Evolutionary conservation across 139 green algal species (phyloP).

Genomic region (Asterochloris erici): DNA sequence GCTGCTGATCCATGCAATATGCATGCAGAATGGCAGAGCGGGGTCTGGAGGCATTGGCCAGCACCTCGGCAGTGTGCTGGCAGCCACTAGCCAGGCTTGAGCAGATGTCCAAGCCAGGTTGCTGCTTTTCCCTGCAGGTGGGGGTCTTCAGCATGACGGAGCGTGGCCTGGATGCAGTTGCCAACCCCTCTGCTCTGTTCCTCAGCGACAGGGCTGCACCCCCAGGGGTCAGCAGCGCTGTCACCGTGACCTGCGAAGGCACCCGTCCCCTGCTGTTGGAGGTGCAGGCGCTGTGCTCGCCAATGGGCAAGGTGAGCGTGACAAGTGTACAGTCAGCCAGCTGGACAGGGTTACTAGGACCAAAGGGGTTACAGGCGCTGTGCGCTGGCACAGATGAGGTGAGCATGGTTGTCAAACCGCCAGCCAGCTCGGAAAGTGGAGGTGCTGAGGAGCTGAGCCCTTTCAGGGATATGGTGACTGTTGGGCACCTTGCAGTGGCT

Average conservation of each 20-base stretch:
- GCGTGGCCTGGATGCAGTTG: slow-evolving; percentile 54
- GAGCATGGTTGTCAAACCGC: too few species aligned
- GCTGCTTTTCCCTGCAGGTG: slow-evolving; percentile 28
- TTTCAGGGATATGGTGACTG: too few species aligned
- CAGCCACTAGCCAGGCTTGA: not conserved
- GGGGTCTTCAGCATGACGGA: slow-evolving; percentile 82
- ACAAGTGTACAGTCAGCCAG: too few species aligned
- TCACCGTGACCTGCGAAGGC: slow-evolving; percentile 75
- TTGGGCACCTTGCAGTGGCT: too few species aligned
- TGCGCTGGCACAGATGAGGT: not conserved
- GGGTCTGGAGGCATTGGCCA: too few species aligned
- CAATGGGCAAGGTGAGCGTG: not conserved
- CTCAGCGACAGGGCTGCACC: slow-evolving; percentile 36
- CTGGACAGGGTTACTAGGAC: not conserved
- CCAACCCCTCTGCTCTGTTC: slow-evolving; percentile 69
- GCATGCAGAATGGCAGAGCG: too few species aligned
- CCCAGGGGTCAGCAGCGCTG: slow-evolving; percentile 43
- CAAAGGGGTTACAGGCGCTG: not conserved
- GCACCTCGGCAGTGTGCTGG: too few species aligned
- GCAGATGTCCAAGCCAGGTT: not conserved
- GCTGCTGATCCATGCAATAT: too few species aligned
- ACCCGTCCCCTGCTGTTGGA: slow-evolving; percentile 81
- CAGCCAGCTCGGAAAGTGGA: too few species aligned
- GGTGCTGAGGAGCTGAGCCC: too few species aligned
- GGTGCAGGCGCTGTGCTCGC: slow-evolving; percentile 79